Percentiles rank a stretch among this genome's conserved stretches.
These are phyloP conservation scores for Hypoxylon lenormandii DNA, from an alignment of 495 filamentous ascomycete genomes.

Conservation along the genomic window DNA sequence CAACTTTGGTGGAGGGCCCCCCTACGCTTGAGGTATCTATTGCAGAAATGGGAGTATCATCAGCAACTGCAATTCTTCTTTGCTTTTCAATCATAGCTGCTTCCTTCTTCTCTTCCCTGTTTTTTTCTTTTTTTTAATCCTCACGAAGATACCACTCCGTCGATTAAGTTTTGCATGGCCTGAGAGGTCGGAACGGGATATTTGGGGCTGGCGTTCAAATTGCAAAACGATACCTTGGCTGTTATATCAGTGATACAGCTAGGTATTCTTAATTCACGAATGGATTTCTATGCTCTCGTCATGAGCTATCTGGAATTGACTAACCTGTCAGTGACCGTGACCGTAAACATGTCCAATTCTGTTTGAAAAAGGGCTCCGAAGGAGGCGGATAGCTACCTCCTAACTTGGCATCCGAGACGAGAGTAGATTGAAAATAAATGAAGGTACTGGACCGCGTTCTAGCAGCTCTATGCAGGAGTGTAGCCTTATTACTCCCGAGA, in stretches of 20 bases:
- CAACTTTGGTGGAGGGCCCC: too few relatives aligned
- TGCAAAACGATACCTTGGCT: slow-evolving; percentile 1
- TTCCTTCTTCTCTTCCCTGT: background rate
- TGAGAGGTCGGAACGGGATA: slow-evolving; percentile 7
- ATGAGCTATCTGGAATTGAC: background rate
- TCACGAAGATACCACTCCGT: slow-evolving; percentile 33
- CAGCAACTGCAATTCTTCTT: background rate
- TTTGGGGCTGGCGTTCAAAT: slow-evolving; percentile 21
- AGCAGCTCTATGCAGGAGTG: too few relatives aligned
- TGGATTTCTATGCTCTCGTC: slow-evolving; percentile 9
- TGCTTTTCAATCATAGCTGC: background rate
- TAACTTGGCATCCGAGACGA: too few relatives aligned
- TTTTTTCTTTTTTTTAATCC: background rate
- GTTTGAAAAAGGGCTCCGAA: too few relatives aligned
- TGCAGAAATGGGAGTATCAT: background rate
- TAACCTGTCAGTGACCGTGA: background rate
- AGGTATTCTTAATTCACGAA: slow-evolving; percentile 8
- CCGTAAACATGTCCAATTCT: too few relatives aligned
- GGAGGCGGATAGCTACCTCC: too few relatives aligned
- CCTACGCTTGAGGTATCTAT: background rate
- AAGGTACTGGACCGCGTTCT: too few relatives aligned
- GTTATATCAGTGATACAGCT: slow-evolving; percentile 3
- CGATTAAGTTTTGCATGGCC: slow-evolving; percentile 19
- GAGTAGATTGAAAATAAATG: too few relatives aligned
- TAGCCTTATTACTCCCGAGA: too few relatives aligned